These are phyloP conservation scores for Populus hybrid DNA, from an alignment of 441 rosid species.

Conservation along the genomic window DNA sequence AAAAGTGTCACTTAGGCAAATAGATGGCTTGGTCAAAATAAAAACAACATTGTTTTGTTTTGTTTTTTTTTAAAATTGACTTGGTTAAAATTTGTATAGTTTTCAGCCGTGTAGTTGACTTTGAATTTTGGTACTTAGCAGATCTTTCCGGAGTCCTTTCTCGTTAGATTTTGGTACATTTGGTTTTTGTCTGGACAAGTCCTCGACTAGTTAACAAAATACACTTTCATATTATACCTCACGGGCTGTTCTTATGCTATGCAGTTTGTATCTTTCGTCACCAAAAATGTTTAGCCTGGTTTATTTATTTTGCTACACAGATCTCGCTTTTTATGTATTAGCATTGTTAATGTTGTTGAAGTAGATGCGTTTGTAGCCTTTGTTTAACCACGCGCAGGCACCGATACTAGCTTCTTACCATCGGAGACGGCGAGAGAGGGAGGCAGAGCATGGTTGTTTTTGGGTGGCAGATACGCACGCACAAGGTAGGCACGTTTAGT, in stretches of 20 bases:
- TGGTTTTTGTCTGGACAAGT: neutral
- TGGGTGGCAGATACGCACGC: slow-evolving; percentile 21
- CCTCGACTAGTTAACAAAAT: neutral
- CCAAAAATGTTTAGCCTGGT: neutral
- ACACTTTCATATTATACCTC: neutral
- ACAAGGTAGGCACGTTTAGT: slow-evolving; percentile 21
- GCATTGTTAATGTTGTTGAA: no score
- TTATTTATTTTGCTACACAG: neutral
- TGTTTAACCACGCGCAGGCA: neutral
- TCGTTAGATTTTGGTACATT: neutral
- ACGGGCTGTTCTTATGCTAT: neutral
- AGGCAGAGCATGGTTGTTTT: slow-evolving; percentile 15
- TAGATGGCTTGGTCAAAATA: no score
- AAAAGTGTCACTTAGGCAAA: no score
- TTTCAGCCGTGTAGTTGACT: no score
- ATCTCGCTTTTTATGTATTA: no score
- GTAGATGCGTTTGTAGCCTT: no score
- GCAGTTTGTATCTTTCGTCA: neutral
- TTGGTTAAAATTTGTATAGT: no score
- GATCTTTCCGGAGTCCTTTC: no score
- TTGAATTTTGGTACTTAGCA: no score
- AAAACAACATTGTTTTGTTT: no score
- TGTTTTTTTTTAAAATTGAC: no score
- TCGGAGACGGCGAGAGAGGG: slow-evolving; percentile 1
- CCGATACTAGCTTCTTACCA: neutral